phyloP scores from a whole-genome alignment of 225 moss, liverwort and hornwort genomes.

The Bryoerythrophyllum caledonicum region DNA sequence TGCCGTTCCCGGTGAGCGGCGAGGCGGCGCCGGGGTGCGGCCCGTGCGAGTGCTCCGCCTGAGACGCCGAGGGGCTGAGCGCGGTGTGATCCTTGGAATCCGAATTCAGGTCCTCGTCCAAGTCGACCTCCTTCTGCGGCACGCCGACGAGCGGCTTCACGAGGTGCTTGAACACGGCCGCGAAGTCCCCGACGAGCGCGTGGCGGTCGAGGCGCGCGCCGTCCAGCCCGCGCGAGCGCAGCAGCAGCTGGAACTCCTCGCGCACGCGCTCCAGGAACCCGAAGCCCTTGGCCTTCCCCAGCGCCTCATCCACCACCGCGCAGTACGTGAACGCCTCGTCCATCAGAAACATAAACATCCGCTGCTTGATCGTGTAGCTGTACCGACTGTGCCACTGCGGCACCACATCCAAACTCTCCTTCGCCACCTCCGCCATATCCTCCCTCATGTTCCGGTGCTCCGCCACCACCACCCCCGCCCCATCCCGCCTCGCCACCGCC shows the following conservation, averaged over 20 bases:
- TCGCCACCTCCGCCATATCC: conserved; percentile 25
- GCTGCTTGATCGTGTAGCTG: conserved; percentile 38
- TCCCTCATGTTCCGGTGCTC: conserved; percentile 32
- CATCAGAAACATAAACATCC: conserved; percentile 45
- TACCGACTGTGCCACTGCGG: conserved; percentile 43
- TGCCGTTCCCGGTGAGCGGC: conserved; percentile 25
- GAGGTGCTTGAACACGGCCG: conserved; percentile 34
- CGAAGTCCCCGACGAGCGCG: conserved; percentile 28
- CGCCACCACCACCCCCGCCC: conserved; percentile 27
- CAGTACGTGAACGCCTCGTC: conserved; percentile 36
- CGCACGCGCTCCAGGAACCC: conserved; percentile 45
- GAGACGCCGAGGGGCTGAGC: conserved; percentile 18
- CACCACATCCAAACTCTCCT: conserved; percentile 37
- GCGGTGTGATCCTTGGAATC: conserved; percentile 35
- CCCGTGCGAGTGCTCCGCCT: not conserved
- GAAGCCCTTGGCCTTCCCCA: conserved; percentile 40
- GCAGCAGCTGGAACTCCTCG: conserved; percentile 44
- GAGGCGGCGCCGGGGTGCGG: conserved; percentile 14
- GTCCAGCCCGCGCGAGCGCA: conserved; percentile 38
- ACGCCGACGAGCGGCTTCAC: conserved; percentile 46
- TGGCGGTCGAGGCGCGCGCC: conserved; percentile 27
- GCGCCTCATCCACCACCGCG: conserved; percentile 55
- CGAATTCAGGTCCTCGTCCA: conserved; percentile 25
- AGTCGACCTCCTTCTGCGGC: conserved; percentile 47
- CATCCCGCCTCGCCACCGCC: conserved; percentile 22